Evolutionary conservation across 768 basidiomycete genomes (phyloP).

Genomic region (Termitomyces sp.): DNA sequence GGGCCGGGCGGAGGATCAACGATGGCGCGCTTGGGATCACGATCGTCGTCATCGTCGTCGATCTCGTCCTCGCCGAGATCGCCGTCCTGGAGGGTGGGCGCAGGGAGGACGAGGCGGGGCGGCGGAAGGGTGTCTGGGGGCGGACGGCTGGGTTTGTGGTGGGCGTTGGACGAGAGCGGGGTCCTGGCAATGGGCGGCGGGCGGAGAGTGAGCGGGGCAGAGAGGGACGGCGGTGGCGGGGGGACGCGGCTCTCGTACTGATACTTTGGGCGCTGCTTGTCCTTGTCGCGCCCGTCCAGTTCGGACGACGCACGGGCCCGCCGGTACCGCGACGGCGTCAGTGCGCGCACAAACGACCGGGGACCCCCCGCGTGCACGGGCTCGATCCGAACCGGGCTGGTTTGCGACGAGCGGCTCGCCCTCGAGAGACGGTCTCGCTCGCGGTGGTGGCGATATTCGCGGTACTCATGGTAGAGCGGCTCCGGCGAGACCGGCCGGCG

Average conservation of each 20-base stretch:
- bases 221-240: background rate
- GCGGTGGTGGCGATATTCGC: conserved; percentile 1
- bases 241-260: conserved; percentile 1
- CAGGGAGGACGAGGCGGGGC: background rate
- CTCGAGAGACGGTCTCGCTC: background rate
- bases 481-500: conserved; percentile 1
- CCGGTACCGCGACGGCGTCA: conserved; percentile 5
- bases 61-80: conserved; percentile 1
- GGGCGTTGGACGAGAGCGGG: background rate
- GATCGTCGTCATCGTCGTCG: conserved; percentile 2
- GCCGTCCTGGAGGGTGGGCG: background rate
- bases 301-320: too few relatives aligned
- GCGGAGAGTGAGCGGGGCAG: background rate
- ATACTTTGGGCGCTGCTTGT: background rate
- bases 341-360: background rate
- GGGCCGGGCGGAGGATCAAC: rapidly evolving
- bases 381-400: conserved; percentile 7
- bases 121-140: background rate
- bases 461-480: background rate
- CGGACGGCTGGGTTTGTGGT: background rate
- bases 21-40: background rate
- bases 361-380: background rate
- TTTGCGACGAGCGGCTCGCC: conserved; percentile 1
- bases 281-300: background rate
- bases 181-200: background rate